These are phyloP conservation scores for Pseudonectria foliicola DNA, from an alignment of 2,329 filamentous ascomycete genomes.

Conservation along the genomic window DNA sequence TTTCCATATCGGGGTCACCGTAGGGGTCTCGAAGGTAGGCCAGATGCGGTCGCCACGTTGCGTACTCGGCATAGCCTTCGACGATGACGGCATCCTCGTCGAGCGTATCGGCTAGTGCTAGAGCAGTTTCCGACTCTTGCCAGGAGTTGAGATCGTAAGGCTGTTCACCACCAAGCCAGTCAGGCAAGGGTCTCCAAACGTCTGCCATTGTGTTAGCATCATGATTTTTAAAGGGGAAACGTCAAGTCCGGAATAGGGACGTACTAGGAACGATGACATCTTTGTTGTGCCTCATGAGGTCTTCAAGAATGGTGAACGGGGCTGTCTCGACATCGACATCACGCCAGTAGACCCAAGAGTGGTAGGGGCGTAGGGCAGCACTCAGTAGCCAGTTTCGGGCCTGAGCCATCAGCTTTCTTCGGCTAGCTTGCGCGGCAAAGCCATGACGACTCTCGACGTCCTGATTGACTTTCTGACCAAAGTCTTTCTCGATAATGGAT, in stretches of 20 bases:
- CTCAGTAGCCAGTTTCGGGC: slow-evolving; percentile 95
- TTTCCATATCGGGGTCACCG: slow-evolving; percentile 97
- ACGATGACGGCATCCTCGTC: slow-evolving; percentile 99
- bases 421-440: slow-evolving; percentile 88
- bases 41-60: slow-evolving; percentile 94
- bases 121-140: slow-evolving; percentile 96
- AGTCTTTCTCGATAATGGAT: slow-evolving; percentile 97
- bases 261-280: slow-evolving; percentile 97
- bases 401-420: slow-evolving; percentile 96
- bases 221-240: not conserved
- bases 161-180: slow-evolving; percentile 97
- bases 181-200: slow-evolving; percentile 96
- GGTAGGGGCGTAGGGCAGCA: slow-evolving; percentile 84
- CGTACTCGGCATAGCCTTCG: slow-evolving; percentile 97
- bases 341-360: slow-evolving; percentile 99
- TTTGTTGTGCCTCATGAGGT: slow-evolving; percentile 98
- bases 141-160: slow-evolving; percentile 98
- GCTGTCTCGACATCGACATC: slow-evolving; percentile 98
- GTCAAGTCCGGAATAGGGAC: slow-evolving; percentile 29
- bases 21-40: slow-evolving; percentile 95
- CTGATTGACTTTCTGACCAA: slow-evolving; percentile 95
- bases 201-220: slow-evolving; percentile 45
- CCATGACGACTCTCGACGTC: slow-evolving; percentile 97
- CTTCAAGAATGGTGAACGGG: slow-evolving; percentile 91
- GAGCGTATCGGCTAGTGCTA: slow-evolving; percentile 86